A percentile compares a stretch with the other conserved stretches of the same genome.
These are phyloP conservation scores for Kwoniella europaea DNA, from an alignment of 768 basidiomycete genomes.

Conservation along the genomic window DNA sequence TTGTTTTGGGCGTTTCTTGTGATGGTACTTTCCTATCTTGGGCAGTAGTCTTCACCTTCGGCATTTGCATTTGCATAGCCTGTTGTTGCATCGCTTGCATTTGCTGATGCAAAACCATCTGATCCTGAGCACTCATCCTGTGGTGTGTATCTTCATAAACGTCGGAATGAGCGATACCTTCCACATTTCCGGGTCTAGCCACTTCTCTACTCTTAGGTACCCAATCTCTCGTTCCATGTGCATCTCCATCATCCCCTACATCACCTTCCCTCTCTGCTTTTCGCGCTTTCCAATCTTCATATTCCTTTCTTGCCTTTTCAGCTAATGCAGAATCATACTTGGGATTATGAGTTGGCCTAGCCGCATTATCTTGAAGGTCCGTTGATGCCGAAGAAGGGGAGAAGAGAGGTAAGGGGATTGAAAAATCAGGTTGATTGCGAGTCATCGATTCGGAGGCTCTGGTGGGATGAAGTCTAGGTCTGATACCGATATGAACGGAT, in stretches of 20 bases:
- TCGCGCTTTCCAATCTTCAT: constrained; percentile 42
- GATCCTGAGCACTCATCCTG: constrained; percentile 3
- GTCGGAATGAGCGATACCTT: constrained; percentile 26
- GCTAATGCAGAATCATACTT: constrained; percentile 20
- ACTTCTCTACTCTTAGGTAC: constrained; percentile 27
- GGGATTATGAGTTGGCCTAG: constrained; percentile 22
- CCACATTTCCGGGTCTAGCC: constrained; percentile 37
- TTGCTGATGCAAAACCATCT: background rate
- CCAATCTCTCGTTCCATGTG: constrained; percentile 37
- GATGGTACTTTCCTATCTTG: background rate
- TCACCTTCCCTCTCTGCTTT: constrained; percentile 47
- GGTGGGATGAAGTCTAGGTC: constrained; percentile 48
- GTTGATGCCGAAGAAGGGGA: constrained; percentile 19
- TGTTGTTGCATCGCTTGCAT: constrained; percentile 11
- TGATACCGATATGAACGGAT: constrained; percentile 81
- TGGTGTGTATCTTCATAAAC: constrained; percentile 14
- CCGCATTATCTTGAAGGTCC: constrained; percentile 9
- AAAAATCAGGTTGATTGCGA: constrained; percentile 46
- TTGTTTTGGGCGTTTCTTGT: background rate
- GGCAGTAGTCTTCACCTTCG: background rate
- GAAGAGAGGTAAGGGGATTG: constrained; percentile 34
- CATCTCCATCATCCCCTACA: constrained; percentile 23
- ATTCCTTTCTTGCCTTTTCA: constrained; percentile 43
- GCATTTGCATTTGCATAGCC: constrained; percentile 12
- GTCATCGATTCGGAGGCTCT: constrained; percentile 33